Conservation (phyloP, 306 rosid genomes). For the Vigna angularis region DNA sequence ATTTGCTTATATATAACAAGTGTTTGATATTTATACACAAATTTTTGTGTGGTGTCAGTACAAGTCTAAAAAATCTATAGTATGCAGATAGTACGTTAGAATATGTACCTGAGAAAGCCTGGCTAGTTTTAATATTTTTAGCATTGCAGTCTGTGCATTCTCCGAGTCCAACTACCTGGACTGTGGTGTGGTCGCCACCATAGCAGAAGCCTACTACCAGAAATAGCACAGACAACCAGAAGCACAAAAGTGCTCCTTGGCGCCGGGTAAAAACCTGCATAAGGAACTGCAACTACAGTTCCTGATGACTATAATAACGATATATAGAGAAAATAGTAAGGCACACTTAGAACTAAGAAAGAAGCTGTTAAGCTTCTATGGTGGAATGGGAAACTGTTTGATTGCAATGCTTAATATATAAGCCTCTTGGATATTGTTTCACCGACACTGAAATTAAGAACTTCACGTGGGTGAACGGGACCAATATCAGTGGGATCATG, state of each 20-base stretch:
- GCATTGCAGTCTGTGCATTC: conserved; percentile 80
- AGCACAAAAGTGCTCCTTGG: conserved; percentile 63
- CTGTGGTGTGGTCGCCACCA: conserved; percentile 66
- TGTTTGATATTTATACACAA: too few relatives aligned
- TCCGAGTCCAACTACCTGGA: conserved; percentile 81
- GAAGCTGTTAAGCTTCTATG: conserved; percentile 49
- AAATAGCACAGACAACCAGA: conserved; percentile 56
- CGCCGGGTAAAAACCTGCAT: conserved; percentile 56
- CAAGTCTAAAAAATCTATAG: neutral
- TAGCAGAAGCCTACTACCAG: conserved; percentile 53
- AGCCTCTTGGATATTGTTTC: conserved; percentile 29
- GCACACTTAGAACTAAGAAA: conserved; percentile 35
- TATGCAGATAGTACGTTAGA: neutral
- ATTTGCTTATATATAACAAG: too few relatives aligned
- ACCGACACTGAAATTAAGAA: conserved; percentile 64
- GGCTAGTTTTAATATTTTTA: conserved; percentile 60
- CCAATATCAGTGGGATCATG: conserved; percentile 14
- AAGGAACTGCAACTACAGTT: conserved; percentile 33
- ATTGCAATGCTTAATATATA: conserved; percentile 50
- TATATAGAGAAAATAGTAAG: conserved; percentile 2
- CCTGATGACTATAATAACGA: neutral
- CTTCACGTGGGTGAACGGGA: conserved; percentile 73
- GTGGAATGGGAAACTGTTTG: neutral
- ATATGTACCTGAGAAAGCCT: conserved; percentile 76
- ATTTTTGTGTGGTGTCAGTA: too few relatives aligned